Percentiles rank a stretch among this genome's conserved stretches.
These are phyloP conservation scores for Apophysomyces elegans DNA, from an alignment of 371 early-diverging fungal species.

Conservation along the genomic window DNA sequence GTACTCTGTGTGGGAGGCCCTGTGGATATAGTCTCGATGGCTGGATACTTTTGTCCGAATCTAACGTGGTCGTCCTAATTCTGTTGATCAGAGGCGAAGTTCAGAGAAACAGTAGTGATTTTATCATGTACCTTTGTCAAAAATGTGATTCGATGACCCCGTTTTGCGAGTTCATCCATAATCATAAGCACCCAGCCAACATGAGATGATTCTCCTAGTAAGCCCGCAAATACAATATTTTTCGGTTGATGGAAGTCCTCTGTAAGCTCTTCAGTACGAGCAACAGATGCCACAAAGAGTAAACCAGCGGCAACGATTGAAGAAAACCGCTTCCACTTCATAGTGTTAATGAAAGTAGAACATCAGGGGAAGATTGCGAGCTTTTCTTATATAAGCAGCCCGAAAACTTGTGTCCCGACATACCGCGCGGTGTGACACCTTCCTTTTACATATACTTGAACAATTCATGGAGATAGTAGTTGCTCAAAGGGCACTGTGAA, in stretches of 20 bases:
- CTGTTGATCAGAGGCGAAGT: neutral
- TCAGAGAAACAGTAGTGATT: neutral
- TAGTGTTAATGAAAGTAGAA: neutral
- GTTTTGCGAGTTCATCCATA: constrained; percentile 4
- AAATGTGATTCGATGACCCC: constrained; percentile 18
- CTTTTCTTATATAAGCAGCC: too few species aligned
- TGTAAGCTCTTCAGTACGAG: neutral
- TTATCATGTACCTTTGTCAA: constrained; percentile 7
- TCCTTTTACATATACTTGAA: too few species aligned
- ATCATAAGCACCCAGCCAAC: constrained; percentile 14
- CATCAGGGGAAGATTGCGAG: neutral
- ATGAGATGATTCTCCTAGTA: constrained; percentile 18
- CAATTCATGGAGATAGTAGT: too few species aligned
- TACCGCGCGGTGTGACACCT: too few species aligned
- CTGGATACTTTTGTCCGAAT: constrained; percentile 21
- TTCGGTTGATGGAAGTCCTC: constrained; percentile 11
- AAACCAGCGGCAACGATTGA: neutral
- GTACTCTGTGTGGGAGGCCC: constrained; percentile 12
- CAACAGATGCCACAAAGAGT: neutral
- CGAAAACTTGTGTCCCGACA: too few species aligned
- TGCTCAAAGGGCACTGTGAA: too few species aligned
- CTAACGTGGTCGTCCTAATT: constrained; percentile 24
- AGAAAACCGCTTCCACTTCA: neutral
- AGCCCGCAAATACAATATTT: constrained; percentile 11
- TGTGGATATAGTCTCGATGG: constrained; percentile 12